Conservation (phyloP, 2,329 filamentous ascomycete species). For the Lachnellula suecica region DNA sequence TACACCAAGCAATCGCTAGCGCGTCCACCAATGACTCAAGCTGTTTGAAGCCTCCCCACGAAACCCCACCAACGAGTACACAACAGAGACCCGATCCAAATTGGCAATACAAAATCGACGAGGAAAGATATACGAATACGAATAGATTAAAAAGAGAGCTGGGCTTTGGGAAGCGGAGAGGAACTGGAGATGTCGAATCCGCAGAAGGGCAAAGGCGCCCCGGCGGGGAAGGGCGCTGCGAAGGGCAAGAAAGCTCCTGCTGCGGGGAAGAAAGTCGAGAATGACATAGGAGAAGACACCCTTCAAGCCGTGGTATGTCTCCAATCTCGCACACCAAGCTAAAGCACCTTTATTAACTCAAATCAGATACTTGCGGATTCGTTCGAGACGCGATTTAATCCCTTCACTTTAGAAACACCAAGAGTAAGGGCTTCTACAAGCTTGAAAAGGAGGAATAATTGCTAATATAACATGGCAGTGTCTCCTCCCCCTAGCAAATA, state of each 20-base stretch:
- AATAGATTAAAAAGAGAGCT: not conserved
- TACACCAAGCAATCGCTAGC: too few species aligned
- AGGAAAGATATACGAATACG: too few species aligned
- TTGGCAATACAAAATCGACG: too few species aligned
- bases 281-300: conserved; percentile 36
- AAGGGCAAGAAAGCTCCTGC: conserved; percentile 30
- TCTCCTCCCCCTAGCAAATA: conserved; percentile 89
- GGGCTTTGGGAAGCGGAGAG: not conserved
- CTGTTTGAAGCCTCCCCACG: too few species aligned
- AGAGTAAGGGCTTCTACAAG: conserved; percentile 57
- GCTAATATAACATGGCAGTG: conserved; percentile 56
- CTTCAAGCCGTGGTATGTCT: conserved; percentile 35
- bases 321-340: not conserved
- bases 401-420: conserved; percentile 85
- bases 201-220: conserved; percentile 25
- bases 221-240: conserved; percentile 22
- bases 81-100: too few species aligned
- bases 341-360: conserved; percentile 11
- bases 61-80: too few species aligned
- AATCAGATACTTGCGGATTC: conserved; percentile 83
- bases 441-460: not conserved
- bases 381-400: conserved; percentile 88
- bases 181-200: conserved; percentile 18
- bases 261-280: conserved; percentile 29
- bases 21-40: too few species aligned